Conservation (phyloP, 2,329 filamentous ascomycete species). For the Colletotrichum sp. region DNA sequence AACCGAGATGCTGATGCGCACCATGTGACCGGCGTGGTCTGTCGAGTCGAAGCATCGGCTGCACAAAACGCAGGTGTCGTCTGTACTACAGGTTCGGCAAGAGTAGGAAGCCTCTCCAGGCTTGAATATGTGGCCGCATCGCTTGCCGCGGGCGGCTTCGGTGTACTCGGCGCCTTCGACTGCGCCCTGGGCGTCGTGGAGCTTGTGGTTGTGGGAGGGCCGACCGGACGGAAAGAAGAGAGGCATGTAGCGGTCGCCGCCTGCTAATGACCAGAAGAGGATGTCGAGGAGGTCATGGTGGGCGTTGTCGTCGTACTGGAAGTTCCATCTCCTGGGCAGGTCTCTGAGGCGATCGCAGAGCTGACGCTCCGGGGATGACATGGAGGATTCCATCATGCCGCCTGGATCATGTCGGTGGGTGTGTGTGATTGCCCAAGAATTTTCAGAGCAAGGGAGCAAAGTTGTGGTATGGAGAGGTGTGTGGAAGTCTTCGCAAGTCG, state of each 20-base stretch:
- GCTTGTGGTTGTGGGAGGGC: constrained; percentile 70
- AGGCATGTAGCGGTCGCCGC: constrained; percentile 74
- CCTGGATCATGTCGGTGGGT: constrained; percentile 6
- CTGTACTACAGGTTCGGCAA: constrained; percentile 91
- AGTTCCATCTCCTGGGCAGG: constrained; percentile 74
- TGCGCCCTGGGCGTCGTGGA: constrained; percentile 89
- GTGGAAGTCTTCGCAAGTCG: neutral
- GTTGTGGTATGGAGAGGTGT: neutral
- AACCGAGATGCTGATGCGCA: constrained; percentile 84
- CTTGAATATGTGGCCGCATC: constrained; percentile 97
- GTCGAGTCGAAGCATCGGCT: constrained; percentile 94
- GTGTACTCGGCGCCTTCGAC: constrained; percentile 95
- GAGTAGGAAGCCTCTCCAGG: constrained; percentile 91
- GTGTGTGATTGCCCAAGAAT: neutral
- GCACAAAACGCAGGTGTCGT: constrained; percentile 95
- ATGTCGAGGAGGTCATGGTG: constrained; percentile 74
- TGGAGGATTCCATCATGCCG: constrained; percentile 53
- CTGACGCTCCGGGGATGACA: constrained; percentile 76
- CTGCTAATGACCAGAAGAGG: constrained; percentile 88
- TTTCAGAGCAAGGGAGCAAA: neutral
- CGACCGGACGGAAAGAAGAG: constrained; percentile 83
- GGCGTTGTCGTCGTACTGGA: constrained; percentile 77
- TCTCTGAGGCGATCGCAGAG: constrained; percentile 84
- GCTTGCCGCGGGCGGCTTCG: constrained; percentile 86
- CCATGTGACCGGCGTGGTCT: constrained; percentile 91